Evolutionary conservation across 148 eudicot species (phyloP).

Genomic region (Dysphania ambrosioides): DNA sequence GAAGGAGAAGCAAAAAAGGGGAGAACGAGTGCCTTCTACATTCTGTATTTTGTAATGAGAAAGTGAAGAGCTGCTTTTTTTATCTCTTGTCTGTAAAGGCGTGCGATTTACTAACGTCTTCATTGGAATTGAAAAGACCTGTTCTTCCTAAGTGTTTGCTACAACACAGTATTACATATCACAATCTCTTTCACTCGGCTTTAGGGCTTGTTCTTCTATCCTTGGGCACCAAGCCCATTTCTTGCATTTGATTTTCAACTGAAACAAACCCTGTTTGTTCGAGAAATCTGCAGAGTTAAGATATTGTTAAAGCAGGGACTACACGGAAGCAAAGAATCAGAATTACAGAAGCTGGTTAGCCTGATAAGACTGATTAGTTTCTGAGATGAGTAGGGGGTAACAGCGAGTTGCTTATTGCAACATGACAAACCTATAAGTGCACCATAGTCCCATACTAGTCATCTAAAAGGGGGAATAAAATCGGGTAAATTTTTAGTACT

Average conservation of each 20-base stretch:
- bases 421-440: neutral
- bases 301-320: neutral
- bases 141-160: neutral
- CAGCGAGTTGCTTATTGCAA: neutral
- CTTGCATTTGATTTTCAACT: slow-evolving; percentile 83
- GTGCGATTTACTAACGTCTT: neutral
- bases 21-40: slow-evolving; percentile 3
- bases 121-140: neutral
- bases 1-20: slow-evolving; percentile 31
- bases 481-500: too few relatives aligned
- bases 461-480: neutral
- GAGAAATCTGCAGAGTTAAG: slow-evolving; percentile 60
- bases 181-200: slow-evolving; percentile 30
- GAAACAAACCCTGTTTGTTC: slow-evolving; percentile 86
- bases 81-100: neutral
- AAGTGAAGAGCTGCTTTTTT: neutral
- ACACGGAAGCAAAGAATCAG: neutral
- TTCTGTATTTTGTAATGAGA: neutral
- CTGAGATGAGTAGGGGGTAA: too few relatives aligned
- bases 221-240: slow-evolving; percentile 67
- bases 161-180: neutral
- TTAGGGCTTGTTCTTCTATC: slow-evolving; percentile 34
- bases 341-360: neutral
- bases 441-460: neutral
- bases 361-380: neutral